Conservation (phyloP, 805 yeast genomes). For the Cyberlindnera amylophila region DNA sequence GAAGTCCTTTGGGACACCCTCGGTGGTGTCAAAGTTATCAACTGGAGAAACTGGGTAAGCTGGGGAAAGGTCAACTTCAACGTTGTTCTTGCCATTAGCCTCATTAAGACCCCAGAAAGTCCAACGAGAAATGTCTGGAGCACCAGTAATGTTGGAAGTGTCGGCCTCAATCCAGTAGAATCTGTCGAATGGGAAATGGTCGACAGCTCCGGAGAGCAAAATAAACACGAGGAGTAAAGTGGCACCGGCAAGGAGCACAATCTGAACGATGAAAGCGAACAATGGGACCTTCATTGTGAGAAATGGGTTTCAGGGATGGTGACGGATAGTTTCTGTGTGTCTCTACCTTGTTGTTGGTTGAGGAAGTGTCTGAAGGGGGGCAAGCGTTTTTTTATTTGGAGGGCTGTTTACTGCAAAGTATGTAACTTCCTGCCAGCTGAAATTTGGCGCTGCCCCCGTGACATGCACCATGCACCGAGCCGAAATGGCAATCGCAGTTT, state of each 20-base stretch:
- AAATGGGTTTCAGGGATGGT: background rate
- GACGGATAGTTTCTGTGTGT: background rate
- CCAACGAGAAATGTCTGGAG: slow-evolving; percentile 60
- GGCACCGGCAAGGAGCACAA: slow-evolving; percentile 28
- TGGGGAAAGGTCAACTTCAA: slow-evolving; percentile 47
- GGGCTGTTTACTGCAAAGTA: slow-evolving; percentile 7
- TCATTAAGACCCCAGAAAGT: slow-evolving; percentile 79
- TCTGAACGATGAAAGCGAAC: slow-evolving; percentile 13
- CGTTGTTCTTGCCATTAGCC: slow-evolving; percentile 31
- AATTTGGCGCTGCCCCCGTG: slow-evolving; percentile 12
- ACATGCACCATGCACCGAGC: slow-evolving; percentile 4
- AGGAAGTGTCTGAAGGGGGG: background rate
- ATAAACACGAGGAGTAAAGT: slow-evolving; percentile 51
- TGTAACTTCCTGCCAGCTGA: slow-evolving; percentile 10
- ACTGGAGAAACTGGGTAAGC: slow-evolving; percentile 72
- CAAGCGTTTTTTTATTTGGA: slow-evolving; percentile 1
- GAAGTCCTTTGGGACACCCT: slow-evolving; percentile 51
- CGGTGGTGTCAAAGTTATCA: slow-evolving; percentile 61
- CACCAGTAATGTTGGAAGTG: slow-evolving; percentile 50
- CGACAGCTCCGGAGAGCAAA: slow-evolving; percentile 60
- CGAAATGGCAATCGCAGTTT: slow-evolving; percentile 7
- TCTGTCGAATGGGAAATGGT: slow-evolving; percentile 53
- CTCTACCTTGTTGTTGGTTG: background rate
- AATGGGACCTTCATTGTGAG: slow-evolving; percentile 16
- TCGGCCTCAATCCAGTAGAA: slow-evolving; percentile 74